A percentile compares a stretch with the other conserved stretches of the same genome.
Evolutionary conservation across 2,329 filamentous ascomycete genomes (phyloP).

Genomic region (Bipolaris victoriae): DNA sequence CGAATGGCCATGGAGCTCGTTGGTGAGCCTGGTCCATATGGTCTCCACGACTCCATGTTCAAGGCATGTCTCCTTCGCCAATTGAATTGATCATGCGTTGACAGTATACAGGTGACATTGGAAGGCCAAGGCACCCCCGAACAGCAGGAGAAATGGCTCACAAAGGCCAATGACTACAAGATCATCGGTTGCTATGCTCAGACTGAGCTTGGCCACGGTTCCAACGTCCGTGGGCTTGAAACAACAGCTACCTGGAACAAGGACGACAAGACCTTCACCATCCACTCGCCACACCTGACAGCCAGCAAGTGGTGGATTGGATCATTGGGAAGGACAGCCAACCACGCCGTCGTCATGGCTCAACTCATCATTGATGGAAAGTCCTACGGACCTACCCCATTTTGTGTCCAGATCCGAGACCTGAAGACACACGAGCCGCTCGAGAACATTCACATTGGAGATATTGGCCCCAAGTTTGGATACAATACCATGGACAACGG

Average conservation of each 20-base stretch:
- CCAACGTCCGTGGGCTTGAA: constrained; percentile 68
- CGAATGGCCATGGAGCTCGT: constrained; percentile 70
- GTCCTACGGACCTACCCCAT: constrained; percentile 75
- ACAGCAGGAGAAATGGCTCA: constrained; percentile 75
- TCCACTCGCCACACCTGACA: constrained; percentile 76
- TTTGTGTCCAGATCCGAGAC: constrained; percentile 72
- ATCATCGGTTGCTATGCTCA: constrained; percentile 82
- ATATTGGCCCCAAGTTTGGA: constrained; percentile 81
- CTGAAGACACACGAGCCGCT: constrained; percentile 59
- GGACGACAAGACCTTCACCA: constrained; percentile 73
- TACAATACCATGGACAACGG: constrained; percentile 86
- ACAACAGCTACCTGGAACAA: constrained; percentile 76
- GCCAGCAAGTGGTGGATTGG: constrained; percentile 88
- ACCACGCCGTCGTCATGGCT: constrained; percentile 79
- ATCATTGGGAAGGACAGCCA: constrained; percentile 75
- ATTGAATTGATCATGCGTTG: constrained; percentile 5
- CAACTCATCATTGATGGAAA: constrained; percentile 74
- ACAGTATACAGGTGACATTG: constrained; percentile 63
- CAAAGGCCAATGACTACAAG: constrained; percentile 71
- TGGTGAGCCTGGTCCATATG: constrained; percentile 75
- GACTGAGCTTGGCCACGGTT: constrained; percentile 80
- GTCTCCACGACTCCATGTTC: constrained; percentile 74
- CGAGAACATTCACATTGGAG: constrained; percentile 69
- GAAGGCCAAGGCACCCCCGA: constrained; percentile 74
- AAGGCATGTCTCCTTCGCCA: constrained; percentile 52